Evolutionary conservation across 1,284 basidiomycete genomes (phyloP).

Genomic region (Schizophyllum amplum): DNA sequence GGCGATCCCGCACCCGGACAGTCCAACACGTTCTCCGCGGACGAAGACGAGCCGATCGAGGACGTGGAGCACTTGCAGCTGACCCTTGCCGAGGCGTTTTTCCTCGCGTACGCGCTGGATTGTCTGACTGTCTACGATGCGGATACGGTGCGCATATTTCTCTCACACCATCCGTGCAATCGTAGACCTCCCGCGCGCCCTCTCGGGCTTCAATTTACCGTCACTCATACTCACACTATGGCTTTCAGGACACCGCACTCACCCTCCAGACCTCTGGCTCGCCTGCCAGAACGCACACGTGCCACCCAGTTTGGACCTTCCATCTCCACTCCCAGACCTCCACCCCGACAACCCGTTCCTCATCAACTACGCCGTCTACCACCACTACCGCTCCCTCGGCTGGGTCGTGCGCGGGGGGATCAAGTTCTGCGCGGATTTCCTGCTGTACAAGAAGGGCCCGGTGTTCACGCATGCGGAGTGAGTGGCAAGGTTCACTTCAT

Average conservation of each 20-base stretch:
- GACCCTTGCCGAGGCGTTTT: conserved; percentile 88
- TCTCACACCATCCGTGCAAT: background rate
- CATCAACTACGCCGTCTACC: conserved; percentile 85
- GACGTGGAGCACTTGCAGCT: conserved; percentile 92
- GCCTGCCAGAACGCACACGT: conserved; percentile 45
- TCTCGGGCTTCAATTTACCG: no score
- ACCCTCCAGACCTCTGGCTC: conserved; percentile 50
- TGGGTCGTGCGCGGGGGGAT: conserved; percentile 96
- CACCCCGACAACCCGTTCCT: conserved; percentile 89
- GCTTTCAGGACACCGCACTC: conserved; percentile 40
- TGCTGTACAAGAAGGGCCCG: conserved; percentile 92
- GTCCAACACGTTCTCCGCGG: background rate
- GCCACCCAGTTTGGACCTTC: conserved; percentile 22
- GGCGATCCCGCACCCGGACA: conserved; percentile 2
- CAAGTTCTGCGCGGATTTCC: conserved; percentile 95
- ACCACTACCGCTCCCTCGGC: conserved; percentile 95
- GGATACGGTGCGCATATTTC: conserved; percentile 40
- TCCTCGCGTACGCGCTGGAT: conserved; percentile 78
- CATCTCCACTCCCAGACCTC: conserved; percentile 20
- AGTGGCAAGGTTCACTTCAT: background rate
- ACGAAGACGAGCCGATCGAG: conserved; percentile 16
- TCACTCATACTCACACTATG: background rate
- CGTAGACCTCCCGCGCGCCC: background rate
- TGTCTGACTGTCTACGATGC: conserved; percentile 73
- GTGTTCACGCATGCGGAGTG: conserved; percentile 95